phyloP scores from a whole-genome alignment of 2,329 filamentous ascomycete genomes.

The Nemania serpens region DNA sequence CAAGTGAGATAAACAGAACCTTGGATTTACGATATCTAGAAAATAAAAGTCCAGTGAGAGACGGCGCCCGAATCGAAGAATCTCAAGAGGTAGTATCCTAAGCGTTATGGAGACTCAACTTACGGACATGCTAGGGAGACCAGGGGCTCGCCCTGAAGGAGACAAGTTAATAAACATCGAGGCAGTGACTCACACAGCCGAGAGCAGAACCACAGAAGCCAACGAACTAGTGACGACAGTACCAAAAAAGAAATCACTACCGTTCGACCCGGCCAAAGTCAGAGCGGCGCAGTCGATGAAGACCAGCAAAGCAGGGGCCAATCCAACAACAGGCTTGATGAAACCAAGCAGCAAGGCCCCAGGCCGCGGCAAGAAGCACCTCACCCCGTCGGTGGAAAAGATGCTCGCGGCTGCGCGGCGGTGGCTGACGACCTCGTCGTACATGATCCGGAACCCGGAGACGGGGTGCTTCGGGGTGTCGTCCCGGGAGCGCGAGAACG shows the following conservation, averaged over 20 bases:
- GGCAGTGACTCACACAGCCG: background rate
- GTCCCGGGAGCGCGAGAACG: background rate
- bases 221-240: background rate
- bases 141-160: background rate
- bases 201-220: background rate
- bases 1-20: too few species aligned
- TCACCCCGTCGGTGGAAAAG: background rate
- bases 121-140: background rate
- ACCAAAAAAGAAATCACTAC: background rate
- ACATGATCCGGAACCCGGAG: slow-evolving; percentile 24
- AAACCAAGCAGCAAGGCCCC: too few species aligned
- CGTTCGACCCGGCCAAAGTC: slow-evolving; percentile 10
- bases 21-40: too few species aligned
- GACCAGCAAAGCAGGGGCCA: background rate
- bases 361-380: too few species aligned
- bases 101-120: background rate
- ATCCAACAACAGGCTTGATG: too few species aligned
- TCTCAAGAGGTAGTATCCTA: background rate
- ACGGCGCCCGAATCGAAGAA: background rate
- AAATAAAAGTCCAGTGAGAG: too few species aligned
- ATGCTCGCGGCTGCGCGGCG: slow-evolving; percentile 20
- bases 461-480: slow-evolving; percentile 29
- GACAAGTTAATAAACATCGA: background rate
- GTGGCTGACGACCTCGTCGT: slow-evolving; percentile 21
- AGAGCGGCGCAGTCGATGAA: background rate